These are phyloP conservation scores for Camillea tinctor DNA, from an alignment of 2,329 filamentous ascomycete genomes.

Conservation along the genomic window DNA sequence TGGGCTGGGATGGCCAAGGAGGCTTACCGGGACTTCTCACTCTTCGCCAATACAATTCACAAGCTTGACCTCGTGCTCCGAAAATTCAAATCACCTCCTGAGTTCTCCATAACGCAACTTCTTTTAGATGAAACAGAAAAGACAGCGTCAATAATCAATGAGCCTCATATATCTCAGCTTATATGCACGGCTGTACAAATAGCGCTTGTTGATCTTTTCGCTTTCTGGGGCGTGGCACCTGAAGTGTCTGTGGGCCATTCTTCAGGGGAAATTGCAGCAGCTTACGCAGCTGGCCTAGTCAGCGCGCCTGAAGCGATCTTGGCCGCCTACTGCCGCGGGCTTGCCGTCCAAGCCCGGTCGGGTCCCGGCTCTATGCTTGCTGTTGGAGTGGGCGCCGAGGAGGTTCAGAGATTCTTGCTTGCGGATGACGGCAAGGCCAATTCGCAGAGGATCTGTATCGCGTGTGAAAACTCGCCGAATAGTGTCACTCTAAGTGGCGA, in stretches of 20 bases:
- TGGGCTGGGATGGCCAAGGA: conserved; percentile 6
- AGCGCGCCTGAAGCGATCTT: conserved; percentile 27
- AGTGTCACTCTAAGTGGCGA: conserved; percentile 50
- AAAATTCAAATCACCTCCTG: conserved; percentile 4
- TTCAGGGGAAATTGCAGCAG: conserved; percentile 45
- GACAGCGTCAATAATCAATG: conserved; percentile 8
- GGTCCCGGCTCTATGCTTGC: conserved; percentile 31
- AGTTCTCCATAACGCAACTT: conserved; percentile 12
- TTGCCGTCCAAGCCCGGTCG: conserved; percentile 12
- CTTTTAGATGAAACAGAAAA: conserved; percentile 5
- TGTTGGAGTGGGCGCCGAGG: conserved; percentile 28
- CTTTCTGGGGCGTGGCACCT: conserved; percentile 34
- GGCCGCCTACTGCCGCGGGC: conserved; percentile 25
- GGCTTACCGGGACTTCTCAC: conserved; percentile 1
- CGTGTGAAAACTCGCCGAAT: conserved; percentile 40
- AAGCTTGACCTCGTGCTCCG: conserved; percentile 14
- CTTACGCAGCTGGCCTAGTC: conserved; percentile 34
- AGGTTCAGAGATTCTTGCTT: conserved; percentile 19
- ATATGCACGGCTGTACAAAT: conserved; percentile 47
- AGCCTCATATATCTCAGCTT: conserved; percentile 28
- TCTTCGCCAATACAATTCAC: conserved; percentile 8
- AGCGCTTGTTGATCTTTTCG: conserved; percentile 40
- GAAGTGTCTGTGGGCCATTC: conserved; percentile 38
- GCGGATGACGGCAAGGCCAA: conserved; percentile 32
- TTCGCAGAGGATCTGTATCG: conserved; percentile 31